A percentile compares a stretch with the other conserved stretches of the same genome.
Conservation (phyloP, 2,329 filamentous ascomycete genomes). For the Lecanicillium sp. region DNA sequence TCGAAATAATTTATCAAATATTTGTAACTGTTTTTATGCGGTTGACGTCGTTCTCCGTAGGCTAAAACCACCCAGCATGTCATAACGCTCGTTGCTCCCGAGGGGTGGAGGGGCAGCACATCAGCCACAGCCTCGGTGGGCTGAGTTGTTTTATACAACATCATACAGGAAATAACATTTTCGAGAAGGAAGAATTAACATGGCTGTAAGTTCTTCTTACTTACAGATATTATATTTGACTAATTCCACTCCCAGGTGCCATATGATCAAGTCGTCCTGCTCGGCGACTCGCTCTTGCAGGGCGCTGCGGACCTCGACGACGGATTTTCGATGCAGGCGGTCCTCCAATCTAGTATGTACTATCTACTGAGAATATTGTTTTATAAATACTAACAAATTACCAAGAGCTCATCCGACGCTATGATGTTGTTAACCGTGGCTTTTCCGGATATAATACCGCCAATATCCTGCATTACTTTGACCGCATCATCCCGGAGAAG, state of each 20-base stretch:
- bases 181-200: background rate
- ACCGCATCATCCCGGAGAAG: constrained; percentile 64
- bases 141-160: background rate
- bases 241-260: constrained; percentile 32
- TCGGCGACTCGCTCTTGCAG: constrained; percentile 87
- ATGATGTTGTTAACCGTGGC: constrained; percentile 86
- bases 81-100: too few species aligned
- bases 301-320: constrained; percentile 52
- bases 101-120: too few species aligned
- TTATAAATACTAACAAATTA: background rate
- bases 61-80: too few species aligned
- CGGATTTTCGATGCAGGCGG: constrained; percentile 70
- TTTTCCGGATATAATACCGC: constrained; percentile 80
- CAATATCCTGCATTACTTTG: constrained; percentile 64
- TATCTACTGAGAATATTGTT: background rate
- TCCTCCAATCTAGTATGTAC: constrained; percentile 59
- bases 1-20: too few species aligned
- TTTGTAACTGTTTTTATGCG: too few species aligned
- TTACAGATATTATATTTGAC: background rate
- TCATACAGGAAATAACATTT: background rate
- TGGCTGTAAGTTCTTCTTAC: constrained; percentile 19
- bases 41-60: too few species aligned
- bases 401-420: constrained; percentile 47
- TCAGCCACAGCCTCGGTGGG: too few species aligned
- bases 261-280: constrained; percentile 72